phyloP scores from a whole-genome alignment of 768 basidiomycete species.

The Tulasnella sp. region DNA sequence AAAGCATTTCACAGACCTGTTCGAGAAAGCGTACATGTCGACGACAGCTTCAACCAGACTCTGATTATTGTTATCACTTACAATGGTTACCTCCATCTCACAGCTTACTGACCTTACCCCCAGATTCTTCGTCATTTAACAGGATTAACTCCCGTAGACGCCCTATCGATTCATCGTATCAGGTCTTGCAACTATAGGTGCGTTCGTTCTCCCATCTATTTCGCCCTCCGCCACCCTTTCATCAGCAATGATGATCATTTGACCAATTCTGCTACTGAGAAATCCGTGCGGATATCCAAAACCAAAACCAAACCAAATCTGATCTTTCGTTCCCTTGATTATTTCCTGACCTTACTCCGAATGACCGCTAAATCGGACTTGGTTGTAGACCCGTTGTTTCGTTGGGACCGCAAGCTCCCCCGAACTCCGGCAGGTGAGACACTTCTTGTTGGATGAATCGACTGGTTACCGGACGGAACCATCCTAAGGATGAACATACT shows the following conservation, averaged over 20 bases:
- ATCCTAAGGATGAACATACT: conserved; percentile 21
- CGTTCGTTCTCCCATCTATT: neutral
- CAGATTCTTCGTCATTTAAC: neutral
- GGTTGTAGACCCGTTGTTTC: neutral
- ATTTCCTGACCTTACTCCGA: neutral
- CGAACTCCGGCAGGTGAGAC: neutral
- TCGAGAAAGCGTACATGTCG: conserved; percentile 29
- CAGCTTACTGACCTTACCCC: neutral
- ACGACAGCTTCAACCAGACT: conserved; percentile 16
- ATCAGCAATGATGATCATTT: conserved; percentile 14
- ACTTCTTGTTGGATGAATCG: neutral
- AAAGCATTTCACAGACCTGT: conserved; percentile 32
- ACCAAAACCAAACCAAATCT: conserved; percentile 23
- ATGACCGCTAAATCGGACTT: neutral
- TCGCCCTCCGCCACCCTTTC: neutral
- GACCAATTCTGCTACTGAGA: conserved; percentile 28
- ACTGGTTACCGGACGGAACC: neutral
- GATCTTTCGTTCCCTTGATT: neutral
- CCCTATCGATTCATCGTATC: neutral
- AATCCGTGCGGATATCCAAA: conserved; percentile 18
- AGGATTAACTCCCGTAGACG: neutral
- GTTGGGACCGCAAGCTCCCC: neutral
- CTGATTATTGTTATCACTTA: neutral
- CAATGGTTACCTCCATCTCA: neutral
- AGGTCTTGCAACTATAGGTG: neutral